A percentile compares a stretch with the other conserved stretches of the same genome.
phyloP scores from a whole-genome alignment of 345 rosid species.

The Punica granatum region DNA sequence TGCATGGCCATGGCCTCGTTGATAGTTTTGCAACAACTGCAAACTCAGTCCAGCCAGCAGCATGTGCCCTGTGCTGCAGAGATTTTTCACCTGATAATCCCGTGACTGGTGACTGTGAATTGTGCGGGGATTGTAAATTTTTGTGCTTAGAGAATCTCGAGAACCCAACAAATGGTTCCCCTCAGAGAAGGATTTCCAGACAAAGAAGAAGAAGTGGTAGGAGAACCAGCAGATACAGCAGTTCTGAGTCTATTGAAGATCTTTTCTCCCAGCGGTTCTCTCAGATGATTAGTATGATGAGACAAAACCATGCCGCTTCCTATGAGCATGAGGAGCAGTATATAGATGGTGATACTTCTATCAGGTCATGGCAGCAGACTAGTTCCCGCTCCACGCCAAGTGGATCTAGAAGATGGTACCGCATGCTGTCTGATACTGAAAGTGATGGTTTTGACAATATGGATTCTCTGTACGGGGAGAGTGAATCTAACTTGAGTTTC shows the following conservation, averaged over 20 bases:
- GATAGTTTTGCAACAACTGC: constrained; percentile 1
- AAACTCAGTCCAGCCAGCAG: constrained; percentile 16
- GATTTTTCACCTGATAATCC: constrained; percentile 38
- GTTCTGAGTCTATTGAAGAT: constrained; percentile 58
- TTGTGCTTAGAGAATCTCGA: constrained; percentile 60
- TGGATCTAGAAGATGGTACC: constrained; percentile 62
- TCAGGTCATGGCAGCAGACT: constrained; percentile 25
- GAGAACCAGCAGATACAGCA: constrained; percentile 46
- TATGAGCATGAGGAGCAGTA: constrained; percentile 33
- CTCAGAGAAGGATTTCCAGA: constrained; percentile 25
- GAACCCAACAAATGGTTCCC: constrained; percentile 33
- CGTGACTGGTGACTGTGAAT: constrained; percentile 17
- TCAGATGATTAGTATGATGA: constrained; percentile 38
- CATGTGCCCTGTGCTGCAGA: constrained; percentile 57
- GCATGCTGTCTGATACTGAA: constrained; percentile 59
- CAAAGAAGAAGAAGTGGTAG: constrained; percentile 35
- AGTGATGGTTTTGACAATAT: constrained; percentile 59
- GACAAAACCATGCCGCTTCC: constrained; percentile 42
- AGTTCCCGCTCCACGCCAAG: constrained; percentile 49
- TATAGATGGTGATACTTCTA: constrained; percentile 30
- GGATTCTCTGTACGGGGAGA: constrained; percentile 52
- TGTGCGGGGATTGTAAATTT: constrained; percentile 78
- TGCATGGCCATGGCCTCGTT: background rate
- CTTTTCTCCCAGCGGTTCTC: constrained; percentile 50
- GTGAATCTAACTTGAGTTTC: constrained; percentile 55